Evolutionary conservation across 1,284 basidiomycete species (phyloP), one percentile per base, ranked within the genome.

Genomic region (Leccinum subrobustum): DNA sequence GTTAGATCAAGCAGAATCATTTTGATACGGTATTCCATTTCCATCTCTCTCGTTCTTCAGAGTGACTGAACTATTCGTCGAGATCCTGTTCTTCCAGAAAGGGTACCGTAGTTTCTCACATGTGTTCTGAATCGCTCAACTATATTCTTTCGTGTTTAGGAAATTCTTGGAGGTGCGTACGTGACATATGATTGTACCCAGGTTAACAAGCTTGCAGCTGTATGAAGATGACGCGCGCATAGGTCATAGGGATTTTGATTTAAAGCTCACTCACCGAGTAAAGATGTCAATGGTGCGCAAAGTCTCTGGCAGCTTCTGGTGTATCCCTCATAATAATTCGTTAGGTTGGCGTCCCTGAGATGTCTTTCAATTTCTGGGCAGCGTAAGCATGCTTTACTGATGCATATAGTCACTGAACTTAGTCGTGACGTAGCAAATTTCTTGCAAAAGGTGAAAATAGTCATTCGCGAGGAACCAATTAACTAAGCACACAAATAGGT

Each of bases 1-100:
- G 14, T 47, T 56, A 85, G 81, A 98, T 98, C 79, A 98, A 98
- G 74, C 93, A 95, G 76, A 91, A 95, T 68, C 94, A 96, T 70
- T 95, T 86, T 71, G 95, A 96, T 76, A 96, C 93, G 6, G 89
- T 89, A 66, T 63, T 51, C 25, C 33, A 42, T 8, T 51, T 52
- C 11, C 16, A 14, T 58, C 59, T 9, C 25, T 27, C 42, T 20
- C 27, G 23, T 42, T 35, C 53, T 55, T 47, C 27, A 8, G 23
- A 37, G 9, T 18, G 18, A 52, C 59, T 67, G 59, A 63, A 44
- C 62, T 47, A 54, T 62, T 64, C 55, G 63, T 73, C 63, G 67
- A 93, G 81, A 83, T 98, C 18, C 77, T 99, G 48, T 99, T 99
- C 81, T 99, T 99, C 79, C 96, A 99, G 75, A 98, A 93, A 88